These are phyloP conservation scores for Choanephora cucurbitarum DNA, from an alignment of 371 early-diverging fungal genomes.

Conservation along the genomic window DNA sequence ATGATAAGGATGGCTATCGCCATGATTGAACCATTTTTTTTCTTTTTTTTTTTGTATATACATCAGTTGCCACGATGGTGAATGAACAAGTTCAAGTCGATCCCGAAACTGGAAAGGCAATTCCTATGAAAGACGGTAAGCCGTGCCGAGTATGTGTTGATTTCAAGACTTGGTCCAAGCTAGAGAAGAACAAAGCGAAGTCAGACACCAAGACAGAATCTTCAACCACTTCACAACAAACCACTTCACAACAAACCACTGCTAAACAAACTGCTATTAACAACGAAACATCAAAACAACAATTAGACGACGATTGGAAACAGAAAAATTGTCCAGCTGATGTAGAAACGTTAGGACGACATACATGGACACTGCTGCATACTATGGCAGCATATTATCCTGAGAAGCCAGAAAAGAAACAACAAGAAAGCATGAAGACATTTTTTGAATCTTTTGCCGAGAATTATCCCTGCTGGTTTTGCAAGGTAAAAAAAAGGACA, in stretches of 20 bases:
- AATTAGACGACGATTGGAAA: slow-evolving; percentile 37
- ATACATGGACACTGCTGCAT: slow-evolving; percentile 98
- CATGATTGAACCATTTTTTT: not conserved
- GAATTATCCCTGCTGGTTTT: slow-evolving; percentile 94
- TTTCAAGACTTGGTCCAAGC: slow-evolving; percentile 66
- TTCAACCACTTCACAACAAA: not conserved
- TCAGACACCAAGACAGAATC: slow-evolving; percentile 8
- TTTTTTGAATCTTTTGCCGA: slow-evolving; percentile 78
- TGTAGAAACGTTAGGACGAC: slow-evolving; percentile 82
- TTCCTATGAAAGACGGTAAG: slow-evolving; percentile 61
- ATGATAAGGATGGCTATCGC: too few species aligned
- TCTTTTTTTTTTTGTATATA: not conserved
- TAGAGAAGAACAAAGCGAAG: slow-evolving; percentile 39
- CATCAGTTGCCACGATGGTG: slow-evolving; percentile 2
- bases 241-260: too few species aligned
- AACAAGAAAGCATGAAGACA: slow-evolving; percentile 71
- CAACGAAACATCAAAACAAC: not conserved
- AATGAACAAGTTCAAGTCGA: slow-evolving; percentile 32
- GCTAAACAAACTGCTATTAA: too few species aligned
- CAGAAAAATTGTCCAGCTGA: slow-evolving; percentile 87
- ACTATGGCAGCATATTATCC: slow-evolving; percentile 98
- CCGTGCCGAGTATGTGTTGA: slow-evolving; percentile 79
- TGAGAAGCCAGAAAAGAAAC: slow-evolving; percentile 67
- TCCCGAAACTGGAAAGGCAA: slow-evolving; percentile 44
- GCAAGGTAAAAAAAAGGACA: slow-evolving; percentile 58